Evolutionary conservation across 257 asterid species (phyloP), one percentile per base, ranked within the genome.

Genomic region (Buddleja alternifolia): DNA sequence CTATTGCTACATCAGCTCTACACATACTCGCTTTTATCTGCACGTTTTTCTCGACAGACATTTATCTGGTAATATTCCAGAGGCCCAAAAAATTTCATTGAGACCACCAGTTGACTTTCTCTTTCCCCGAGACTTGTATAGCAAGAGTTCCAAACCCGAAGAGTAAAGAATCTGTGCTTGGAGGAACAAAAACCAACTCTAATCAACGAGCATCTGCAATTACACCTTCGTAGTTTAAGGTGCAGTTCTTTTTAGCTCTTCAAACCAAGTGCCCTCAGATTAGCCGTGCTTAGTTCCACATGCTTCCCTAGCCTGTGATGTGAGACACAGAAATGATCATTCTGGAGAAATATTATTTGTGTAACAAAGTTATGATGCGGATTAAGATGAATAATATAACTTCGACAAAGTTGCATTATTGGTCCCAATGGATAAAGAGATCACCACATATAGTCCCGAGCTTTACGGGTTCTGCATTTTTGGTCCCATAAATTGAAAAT

Each of bases 231-330:
- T 19, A 63, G 17, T 10, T 50, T 41, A 48, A 36, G 34, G 10
- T 53, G n/a, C 50, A 6, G 53, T 5, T 57, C n/a, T 41, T 46
- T 68, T 75, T 17, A 84, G 62, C 83, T 78, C 73, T 84, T 84
- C 94, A 82, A 86, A 36, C 95, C 97, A 70, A 93, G 60, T 23
- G 90, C 87, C 77, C 83, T 90, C 77, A 93, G 77, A 73, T 76
- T 82, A 66, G 86, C 82, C 14, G 81, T 47, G 45, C 32, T 88
- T 48, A 93, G 76, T 76, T 80, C 92, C 57, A 77, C 63, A 50
- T 93, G 90, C 84, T 87, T 90, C 66, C 99, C 96, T 23, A 90
- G 75, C 83, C 99, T 93, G 90, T 51, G 36, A 40, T 29, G 16
- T 8, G 44, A 12, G 60, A 60, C 29, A 37, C 7, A 24, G 59